Evolutionary conservation across 228 moss, liverwort and hornwort genomes (phyloP), one percentile per base, ranked within the genome.

Genomic region (Sphagnum magellanicum): DNA sequence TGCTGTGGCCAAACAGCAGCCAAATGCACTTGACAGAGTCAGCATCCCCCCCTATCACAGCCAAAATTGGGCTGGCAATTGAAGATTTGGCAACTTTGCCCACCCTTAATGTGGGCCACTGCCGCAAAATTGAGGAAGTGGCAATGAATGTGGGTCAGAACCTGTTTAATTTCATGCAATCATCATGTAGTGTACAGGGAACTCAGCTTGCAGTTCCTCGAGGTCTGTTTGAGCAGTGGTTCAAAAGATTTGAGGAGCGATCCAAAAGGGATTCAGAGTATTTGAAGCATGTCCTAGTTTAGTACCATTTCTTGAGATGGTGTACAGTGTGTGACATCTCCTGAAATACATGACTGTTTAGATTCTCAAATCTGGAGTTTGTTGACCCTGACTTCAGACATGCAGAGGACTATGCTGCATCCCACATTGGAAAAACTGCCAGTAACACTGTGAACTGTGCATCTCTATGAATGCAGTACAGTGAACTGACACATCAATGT

Each of bases 41-140:
- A 9, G 74, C 75, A 64, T 74, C 88, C 55, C 76, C 70, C 65
- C 72, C 82, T 32, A 73, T 78, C 4, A 78, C 79, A 49, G 88
- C 88, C 50, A 77, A 88, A 68, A 88, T 91, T 70, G 91, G 88
- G 52, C 83, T 91, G 6, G 79, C 91, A 14, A 84, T 91, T n/a
- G 91, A 91, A 77, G 91, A 91, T 75, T 73, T 79, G 4, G 71
- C 80, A 48, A 67, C 83, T 51, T 83, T 88, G 53, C 88, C 86
- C 3, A 80, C 79, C 52, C 80, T 91, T 0, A 91, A 91, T 61
- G 86, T 91, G 17, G 91, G 91, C 50, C 81, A 73, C n/a, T 86
- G 86, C 61, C 75, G 71, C 63, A 70, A 79, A 64, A 69, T 91
- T 50, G 91, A 91, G 76, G 83, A 83, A 12, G 71, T 91, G 73